phyloP scores from a whole-genome alignment of 495 filamentous ascomycete genomes.

The Hyphodiscus hymeniophilus region DNA sequence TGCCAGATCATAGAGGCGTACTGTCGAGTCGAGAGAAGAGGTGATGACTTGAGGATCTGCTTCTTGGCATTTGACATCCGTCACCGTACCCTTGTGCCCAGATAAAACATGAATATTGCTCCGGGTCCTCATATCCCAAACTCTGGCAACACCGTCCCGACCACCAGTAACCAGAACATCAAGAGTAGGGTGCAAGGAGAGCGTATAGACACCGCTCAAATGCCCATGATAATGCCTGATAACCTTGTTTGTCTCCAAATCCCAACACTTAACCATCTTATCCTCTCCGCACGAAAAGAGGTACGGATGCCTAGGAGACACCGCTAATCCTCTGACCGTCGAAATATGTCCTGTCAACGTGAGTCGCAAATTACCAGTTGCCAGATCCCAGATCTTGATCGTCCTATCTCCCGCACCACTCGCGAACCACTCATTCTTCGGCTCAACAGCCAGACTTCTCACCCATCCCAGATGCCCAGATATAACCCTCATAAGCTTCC shows the following conservation, averaged over 20 bases:
- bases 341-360: slow-evolving; percentile 97
- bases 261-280: slow-evolving; percentile 99
- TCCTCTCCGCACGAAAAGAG: slow-evolving; percentile 97
- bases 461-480: slow-evolving; percentile 98
- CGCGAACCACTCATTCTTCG: slow-evolving; percentile 96
- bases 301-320: slow-evolving; percentile 92
- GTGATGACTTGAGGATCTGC: slow-evolving; percentile 94
- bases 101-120: slow-evolving; percentile 90
- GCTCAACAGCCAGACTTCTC: slow-evolving; percentile 80
- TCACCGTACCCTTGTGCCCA: slow-evolving; percentile 84
- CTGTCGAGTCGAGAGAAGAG: slow-evolving; percentile 81
- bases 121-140: slow-evolving; percentile 98
- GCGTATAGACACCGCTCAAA: slow-evolving; percentile 89
- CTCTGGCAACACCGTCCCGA: slow-evolving; percentile 84
- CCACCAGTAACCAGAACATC: slow-evolving; percentile 94
- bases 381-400: slow-evolving; percentile 98
- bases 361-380: slow-evolving; percentile 69
- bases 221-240: slow-evolving; percentile 99
- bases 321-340: slow-evolving; percentile 86
- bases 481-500: slow-evolving; percentile 98
- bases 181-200: slow-evolving; percentile 84
- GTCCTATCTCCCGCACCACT: slow-evolving; percentile 94
- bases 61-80: slow-evolving; percentile 87
- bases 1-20: slow-evolving; percentile 93
- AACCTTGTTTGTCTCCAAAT: slow-evolving; percentile 96